Percentiles rank a stretch among this genome's conserved stretches.
phyloP scores from a whole-genome alignment of 768 basidiomycete genomes.

The Piloderma croceum region DNA sequence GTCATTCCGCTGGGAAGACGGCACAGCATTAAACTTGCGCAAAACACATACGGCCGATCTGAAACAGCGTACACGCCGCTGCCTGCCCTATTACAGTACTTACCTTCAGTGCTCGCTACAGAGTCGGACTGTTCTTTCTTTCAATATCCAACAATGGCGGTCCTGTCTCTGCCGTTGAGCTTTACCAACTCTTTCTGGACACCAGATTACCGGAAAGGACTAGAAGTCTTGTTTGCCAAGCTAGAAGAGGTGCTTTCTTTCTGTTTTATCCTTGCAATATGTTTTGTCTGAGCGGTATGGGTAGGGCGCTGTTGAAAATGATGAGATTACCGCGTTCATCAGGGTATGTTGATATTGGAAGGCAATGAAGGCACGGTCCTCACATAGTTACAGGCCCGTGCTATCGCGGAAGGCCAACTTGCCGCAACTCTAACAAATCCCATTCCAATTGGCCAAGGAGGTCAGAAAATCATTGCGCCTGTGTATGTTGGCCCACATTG shows the following conservation, averaged over 20 bases:
- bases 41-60: no score
- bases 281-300: constrained; percentile 13
- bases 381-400: constrained; percentile 53
- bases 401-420: constrained; percentile 59
- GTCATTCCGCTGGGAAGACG: no score
- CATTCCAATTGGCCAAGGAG: constrained; percentile 40
- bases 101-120: no score
- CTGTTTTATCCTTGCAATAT: constrained; percentile 3
- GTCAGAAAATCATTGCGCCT: constrained; percentile 27
- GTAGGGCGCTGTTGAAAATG: constrained; percentile 79
- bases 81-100: no score
- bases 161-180: constrained; percentile 79
- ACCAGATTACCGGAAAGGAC: constrained; percentile 79
- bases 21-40: no score
- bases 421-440: constrained; percentile 54
- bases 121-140: no score
- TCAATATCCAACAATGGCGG: constrained; percentile 61
- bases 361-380: neutral
- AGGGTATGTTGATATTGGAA: constrained; percentile 42
- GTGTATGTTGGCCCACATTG: constrained; percentile 5
- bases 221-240: constrained; percentile 71
- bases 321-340: constrained; percentile 79
- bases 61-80: no score
- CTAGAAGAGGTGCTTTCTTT: constrained; percentile 61
- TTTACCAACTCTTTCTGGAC: constrained; percentile 96